Conservation (phyloP, 208 protist genomes). For the Tritrichomonas foetus region DNA sequence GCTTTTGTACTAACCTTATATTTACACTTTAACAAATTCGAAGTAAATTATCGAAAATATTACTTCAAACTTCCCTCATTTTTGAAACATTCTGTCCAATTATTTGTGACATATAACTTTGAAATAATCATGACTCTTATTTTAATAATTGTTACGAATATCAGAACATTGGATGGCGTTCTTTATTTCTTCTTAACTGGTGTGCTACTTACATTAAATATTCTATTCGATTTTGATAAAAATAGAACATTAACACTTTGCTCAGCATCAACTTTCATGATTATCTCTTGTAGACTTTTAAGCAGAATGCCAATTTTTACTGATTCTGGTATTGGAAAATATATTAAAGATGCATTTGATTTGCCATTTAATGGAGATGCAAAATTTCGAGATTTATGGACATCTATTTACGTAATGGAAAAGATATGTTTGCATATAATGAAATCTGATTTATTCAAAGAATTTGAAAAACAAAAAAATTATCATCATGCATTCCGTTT, state of each 20-base stretch:
- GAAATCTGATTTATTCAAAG: neutral
- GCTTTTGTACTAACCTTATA: neutral
- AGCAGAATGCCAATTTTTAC: neutral
- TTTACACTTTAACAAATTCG: neutral
- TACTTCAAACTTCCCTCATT: neutral
- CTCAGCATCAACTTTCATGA: neutral
- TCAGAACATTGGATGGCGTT: neutral
- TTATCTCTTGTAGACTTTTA: neutral
- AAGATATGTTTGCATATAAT: neutral
- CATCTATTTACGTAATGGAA: neutral
- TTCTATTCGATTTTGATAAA: neutral
- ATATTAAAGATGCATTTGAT: neutral
- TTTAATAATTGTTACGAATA: neutral
- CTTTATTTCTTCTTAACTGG: neutral
- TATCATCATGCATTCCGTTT: neutral
- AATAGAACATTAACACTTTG: neutral
- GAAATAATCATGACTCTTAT: neutral
- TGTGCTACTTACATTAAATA: neutral
- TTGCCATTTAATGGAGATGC: neutral
- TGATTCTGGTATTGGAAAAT: neutral
- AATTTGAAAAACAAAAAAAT: neutral
- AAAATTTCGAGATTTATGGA: neutral
- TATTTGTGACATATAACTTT: neutral
- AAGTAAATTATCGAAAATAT: neutral
- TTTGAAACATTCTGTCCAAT: neutral